These are phyloP conservation scores for Gracilaria domingensis DNA, from an alignment of 23 red algal species.

Conservation along the genomic window DNA sequence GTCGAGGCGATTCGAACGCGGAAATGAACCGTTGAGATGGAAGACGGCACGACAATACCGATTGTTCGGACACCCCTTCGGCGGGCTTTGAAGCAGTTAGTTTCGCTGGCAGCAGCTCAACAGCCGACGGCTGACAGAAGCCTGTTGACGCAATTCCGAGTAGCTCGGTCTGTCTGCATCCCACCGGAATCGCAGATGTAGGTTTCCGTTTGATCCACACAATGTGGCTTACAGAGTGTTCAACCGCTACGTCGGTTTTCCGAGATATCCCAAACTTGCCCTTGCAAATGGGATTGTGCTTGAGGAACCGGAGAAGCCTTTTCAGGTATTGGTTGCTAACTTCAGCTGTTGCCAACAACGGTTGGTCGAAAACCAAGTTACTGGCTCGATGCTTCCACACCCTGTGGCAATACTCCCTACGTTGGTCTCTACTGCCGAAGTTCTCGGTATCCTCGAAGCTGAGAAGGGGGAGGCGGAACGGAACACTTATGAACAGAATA, in stretches of 20 bases:
- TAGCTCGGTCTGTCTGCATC: background rate
- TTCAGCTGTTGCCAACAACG: background rate
- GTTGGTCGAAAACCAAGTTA: background rate
- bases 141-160: background rate
- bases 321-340: background rate
- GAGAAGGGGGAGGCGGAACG: too few relatives aligned
- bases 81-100: background rate
- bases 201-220: background rate
- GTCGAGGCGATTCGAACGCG: slow-evolving; percentile 18
- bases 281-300: background rate
- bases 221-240: background rate
- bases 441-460: background rate
- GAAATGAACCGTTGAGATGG: background rate
- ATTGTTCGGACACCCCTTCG: background rate
- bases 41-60: background rate
- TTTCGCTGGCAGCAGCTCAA: background rate
- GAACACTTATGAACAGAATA: too few relatives aligned
- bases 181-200: background rate
- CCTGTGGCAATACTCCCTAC: background rate
- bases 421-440: background rate
- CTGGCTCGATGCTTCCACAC: background rate
- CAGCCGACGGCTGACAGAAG: background rate
- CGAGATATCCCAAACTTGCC: background rate
- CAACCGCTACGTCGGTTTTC: background rate
- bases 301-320: background rate